These are phyloP conservation scores for Ascochyta viciae-villosae DNA, from an alignment of 2,329 filamentous ascomycete species.

Conservation along the genomic window DNA sequence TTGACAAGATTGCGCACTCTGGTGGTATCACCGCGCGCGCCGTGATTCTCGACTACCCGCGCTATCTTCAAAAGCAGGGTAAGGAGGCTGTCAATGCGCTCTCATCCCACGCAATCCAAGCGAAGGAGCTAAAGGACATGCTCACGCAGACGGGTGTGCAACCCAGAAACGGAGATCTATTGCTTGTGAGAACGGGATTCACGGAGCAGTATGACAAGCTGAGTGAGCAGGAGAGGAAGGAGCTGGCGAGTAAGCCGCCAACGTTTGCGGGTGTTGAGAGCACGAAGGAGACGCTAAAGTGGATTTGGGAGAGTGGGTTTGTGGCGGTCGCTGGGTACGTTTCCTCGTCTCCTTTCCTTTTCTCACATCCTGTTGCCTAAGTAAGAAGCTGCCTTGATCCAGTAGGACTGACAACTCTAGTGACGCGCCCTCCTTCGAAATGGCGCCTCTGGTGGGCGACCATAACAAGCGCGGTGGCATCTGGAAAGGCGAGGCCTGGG, in stretches of 20 bases:
- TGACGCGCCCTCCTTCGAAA: conserved; percentile 54
- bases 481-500: conserved; percentile 45
- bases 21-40: conserved; percentile 42
- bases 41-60: conserved; percentile 44
- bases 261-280: conserved; percentile 52
- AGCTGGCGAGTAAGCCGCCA: conserved; percentile 37
- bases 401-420: neutral
- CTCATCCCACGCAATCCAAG: conserved; percentile 30
- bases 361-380: neutral
- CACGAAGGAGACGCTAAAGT: conserved; percentile 46
- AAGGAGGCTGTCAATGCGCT: conserved; percentile 30
- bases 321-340: conserved; percentile 53
- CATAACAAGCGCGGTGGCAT: conserved; percentile 43
- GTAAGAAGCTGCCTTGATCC: neutral
- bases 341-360: conserved; percentile 23
- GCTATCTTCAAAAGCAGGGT: conserved; percentile 33
- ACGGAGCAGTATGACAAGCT: conserved; percentile 48
- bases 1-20: conserved; percentile 44
- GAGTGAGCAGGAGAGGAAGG: conserved; percentile 29
- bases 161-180: conserved; percentile 41
- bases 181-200: conserved; percentile 43
- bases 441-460: conserved; percentile 47
- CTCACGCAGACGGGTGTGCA: conserved; percentile 43
- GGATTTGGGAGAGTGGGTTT: conserved; percentile 58
- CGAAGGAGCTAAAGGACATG: conserved; percentile 40